Conservation (phyloP, 805 yeast genomes). For the Saturnispora kantuleensis region DNA sequence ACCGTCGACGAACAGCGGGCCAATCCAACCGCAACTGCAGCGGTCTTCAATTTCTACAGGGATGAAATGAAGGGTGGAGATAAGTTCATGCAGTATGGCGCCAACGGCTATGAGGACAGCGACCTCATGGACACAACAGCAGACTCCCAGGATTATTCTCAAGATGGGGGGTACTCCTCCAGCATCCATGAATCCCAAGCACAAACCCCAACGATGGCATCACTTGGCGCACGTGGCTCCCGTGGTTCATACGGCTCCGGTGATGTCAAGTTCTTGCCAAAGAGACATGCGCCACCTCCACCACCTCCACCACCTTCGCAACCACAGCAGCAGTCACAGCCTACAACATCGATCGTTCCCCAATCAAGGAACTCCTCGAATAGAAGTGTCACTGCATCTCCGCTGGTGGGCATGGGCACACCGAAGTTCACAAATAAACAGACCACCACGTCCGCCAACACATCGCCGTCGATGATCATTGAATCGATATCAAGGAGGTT, state of each 20-base stretch:
- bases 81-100: conserved; percentile 24
- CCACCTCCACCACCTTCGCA: conserved; percentile 19
- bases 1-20: conserved; percentile 80
- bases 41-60: conserved; percentile 23
- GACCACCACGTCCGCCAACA: background rate
- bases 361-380: too few relatives aligned
- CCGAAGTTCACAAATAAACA: background rate
- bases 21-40: conserved; percentile 79
- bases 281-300: conserved; percentile 29
- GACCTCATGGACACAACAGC: conserved; percentile 10
- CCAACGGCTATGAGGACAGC: conserved; percentile 8
- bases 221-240: background rate
- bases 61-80: conserved; percentile 16
- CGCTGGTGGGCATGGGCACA: background rate
- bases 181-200: conserved; percentile 6
- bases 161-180: conserved; percentile 2
- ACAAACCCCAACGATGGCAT: background rate
- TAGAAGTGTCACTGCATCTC: background rate
- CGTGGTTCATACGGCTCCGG: conserved; percentile 6
- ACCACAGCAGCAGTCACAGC: background rate
- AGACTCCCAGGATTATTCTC: conserved; percentile 6
- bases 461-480: conserved; percentile 21
- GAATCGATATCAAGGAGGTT: conserved; percentile 24
- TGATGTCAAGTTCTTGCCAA: conserved; percentile 26
- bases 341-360: too few relatives aligned